Percentiles rank a stretch among this genome's conserved stretches.
phyloP scores from a whole-genome alignment of 73 alveolate genomes.

The Loxodes magnus region DNA sequence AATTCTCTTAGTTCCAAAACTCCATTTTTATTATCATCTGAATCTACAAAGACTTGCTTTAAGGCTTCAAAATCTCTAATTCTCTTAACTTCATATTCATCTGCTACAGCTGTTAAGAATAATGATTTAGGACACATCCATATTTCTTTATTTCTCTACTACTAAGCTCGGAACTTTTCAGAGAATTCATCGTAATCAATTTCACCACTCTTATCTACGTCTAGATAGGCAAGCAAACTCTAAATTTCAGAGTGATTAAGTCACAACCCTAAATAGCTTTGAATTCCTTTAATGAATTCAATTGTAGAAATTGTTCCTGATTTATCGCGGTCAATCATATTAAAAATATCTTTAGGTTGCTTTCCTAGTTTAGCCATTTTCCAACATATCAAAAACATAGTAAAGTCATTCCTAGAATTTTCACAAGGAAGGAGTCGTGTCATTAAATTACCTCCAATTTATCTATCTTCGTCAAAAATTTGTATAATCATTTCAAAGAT shows the following conservation, averaged over 20 bases:
- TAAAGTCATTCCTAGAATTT: constrained; percentile 3
- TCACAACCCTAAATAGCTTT: constrained; percentile 6
- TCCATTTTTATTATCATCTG: no score
- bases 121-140: neutral
- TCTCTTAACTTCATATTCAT: constrained; percentile 1
- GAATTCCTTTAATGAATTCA: constrained; percentile 6
- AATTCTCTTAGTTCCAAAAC: no score
- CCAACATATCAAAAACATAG: neutral
- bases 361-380: constrained; percentile 11
- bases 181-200: neutral
- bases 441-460: neutral
- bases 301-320: constrained; percentile 4
- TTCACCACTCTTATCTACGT: constrained; percentile 5
- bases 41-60: no score
- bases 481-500: neutral
- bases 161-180: neutral
- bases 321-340: neutral
- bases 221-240: neutral
- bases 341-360: constrained; percentile 5
- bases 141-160: constrained; percentile 3
- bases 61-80: no score
- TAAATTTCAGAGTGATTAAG: neutral
- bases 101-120: constrained; percentile 7
- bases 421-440: neutral
- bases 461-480: constrained; percentile 2